Evolutionary conservation across 768 basidiomycete species (phyloP), one percentile per base, ranked within the genome.

Genomic region (Leccinum uliginosum): DNA sequence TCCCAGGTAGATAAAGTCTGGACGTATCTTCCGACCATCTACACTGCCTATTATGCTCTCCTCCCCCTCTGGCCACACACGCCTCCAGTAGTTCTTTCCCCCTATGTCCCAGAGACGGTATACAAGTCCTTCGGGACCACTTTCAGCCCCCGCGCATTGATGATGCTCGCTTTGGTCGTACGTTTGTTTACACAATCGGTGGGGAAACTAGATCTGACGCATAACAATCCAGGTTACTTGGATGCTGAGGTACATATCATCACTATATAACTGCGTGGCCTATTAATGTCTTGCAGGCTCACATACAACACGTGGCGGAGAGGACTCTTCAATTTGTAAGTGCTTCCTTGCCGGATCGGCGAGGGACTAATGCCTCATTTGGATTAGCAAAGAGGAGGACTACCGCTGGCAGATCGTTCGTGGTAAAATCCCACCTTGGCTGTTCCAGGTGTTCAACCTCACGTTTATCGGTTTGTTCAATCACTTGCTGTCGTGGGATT

Each of bases 391-490:
- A 26, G 91, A 90, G 24, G 93, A 96, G 71, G 94, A 97, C 70
- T 98, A 98, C 66, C 87, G 96, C 26, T 98, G 95, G 91, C 82
- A 76, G 2, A 74, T 93, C 35, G 77, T 97, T 14, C 83, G 94
- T 43, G 69, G 74, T 40, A 77, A 84, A 49, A 66, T 87, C 4
- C 81, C 84, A 14, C 51, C 68, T 2, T 76, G 76, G 71, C 60
- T 83, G 9, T 87, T 87, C 75, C 80, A 84, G 59, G 57, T 88
- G n/a, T 53, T 81, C 29, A 86, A 86, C 71, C 72, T 56, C 14
- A 78, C 78, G 12, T 93, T 93, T 75, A 86, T 94, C 29, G 76
- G 85, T 84, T 59, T 27, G 78, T 65, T n/a, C 35, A 2, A 6
- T n/a, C 3, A 5, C 49, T 9, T 35, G 17, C 54, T n/a, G 11